Conservation (phyloP, 2,329 filamentous ascomycete genomes). For the Xylariales sp. region DNA sequence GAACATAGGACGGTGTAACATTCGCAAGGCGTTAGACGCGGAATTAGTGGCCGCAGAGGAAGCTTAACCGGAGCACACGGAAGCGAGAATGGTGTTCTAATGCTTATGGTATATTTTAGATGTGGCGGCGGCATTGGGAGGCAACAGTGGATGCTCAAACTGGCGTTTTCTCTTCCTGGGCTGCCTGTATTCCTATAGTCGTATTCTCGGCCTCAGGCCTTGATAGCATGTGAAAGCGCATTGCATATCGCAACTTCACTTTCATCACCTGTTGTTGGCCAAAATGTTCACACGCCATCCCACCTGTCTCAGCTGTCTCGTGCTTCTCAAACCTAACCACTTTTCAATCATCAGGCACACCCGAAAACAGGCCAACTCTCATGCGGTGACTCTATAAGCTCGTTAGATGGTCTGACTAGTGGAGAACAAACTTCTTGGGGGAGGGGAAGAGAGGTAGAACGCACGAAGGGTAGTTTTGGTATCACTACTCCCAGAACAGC, state of each 20-base stretch:
- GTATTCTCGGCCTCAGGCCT: slow-evolving; percentile 29
- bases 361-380: slow-evolving; percentile 79
- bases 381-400: slow-evolving; percentile 76
- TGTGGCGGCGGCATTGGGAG: slow-evolving; percentile 11
- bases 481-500: slow-evolving; percentile 93
- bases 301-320: slow-evolving; percentile 34
- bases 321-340: slow-evolving; percentile 13
- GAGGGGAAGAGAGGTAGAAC: slow-evolving; percentile 53
- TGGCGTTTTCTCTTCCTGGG: slow-evolving; percentile 39
- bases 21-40: not conserved
- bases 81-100: slow-evolving; percentile 4
- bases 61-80: slow-evolving; percentile 1
- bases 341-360: slow-evolving; percentile 69
- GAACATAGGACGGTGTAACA: not conserved
- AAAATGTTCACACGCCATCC: slow-evolving; percentile 36
- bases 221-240: slow-evolving; percentile 12
- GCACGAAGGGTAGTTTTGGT: slow-evolving; percentile 93
- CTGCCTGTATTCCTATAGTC: slow-evolving; percentile 38
- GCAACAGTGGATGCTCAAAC: slow-evolving; percentile 20
- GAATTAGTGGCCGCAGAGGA: not conserved
- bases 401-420: slow-evolving; percentile 46
- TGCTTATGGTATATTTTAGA: slow-evolving; percentile 14
- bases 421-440: not conserved
- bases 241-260: slow-evolving; percentile 19
- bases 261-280: slow-evolving; percentile 29